These are phyloP conservation scores for Narthecium ossifragum DNA, from an alignment of 106 monocot species.

Conservation along the genomic window DNA sequence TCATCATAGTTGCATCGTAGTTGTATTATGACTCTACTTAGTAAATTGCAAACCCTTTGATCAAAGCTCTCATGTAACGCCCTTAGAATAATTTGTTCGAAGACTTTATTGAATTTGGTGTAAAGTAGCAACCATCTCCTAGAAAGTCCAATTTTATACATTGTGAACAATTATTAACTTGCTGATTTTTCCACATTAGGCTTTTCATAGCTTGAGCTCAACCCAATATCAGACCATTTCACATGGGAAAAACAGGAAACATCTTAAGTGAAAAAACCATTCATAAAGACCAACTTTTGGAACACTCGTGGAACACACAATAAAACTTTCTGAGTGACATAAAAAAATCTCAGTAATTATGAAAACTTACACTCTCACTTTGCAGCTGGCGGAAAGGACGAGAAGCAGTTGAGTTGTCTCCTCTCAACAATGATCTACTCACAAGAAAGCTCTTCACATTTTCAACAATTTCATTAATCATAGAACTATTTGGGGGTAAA, in stretches of 20 bases:
- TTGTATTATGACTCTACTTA: background rate
- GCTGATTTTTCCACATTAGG: too few species aligned
- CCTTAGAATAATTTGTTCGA: background rate
- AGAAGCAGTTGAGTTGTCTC: slow-evolving; percentile 39
- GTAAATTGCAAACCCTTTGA: too few species aligned
- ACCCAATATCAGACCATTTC: too few species aligned
- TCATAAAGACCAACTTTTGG: too few species aligned
- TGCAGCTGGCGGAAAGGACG: slow-evolving; percentile 56
- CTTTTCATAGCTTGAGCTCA: too few species aligned
- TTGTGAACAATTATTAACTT: too few species aligned
- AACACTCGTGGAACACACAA: too few species aligned
- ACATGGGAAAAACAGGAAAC: too few species aligned
- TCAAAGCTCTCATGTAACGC: background rate
- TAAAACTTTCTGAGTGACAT: background rate
- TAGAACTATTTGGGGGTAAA: slow-evolving; percentile 77
- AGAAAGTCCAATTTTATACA: background rate
- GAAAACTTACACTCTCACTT: slow-evolving; percentile 55
- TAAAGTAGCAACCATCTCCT: background rate
- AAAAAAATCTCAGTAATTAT: background rate
- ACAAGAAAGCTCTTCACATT: slow-evolving; percentile 78
- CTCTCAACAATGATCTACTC: slow-evolving; percentile 70
- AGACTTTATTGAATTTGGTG: too few species aligned
- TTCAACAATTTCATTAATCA: slow-evolving; percentile 84
- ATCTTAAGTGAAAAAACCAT: too few species aligned
- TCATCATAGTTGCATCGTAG: background rate